A percentile compares a stretch with the other conserved stretches of the same genome.
These are phyloP conservation scores for Eremochloa ophiuroides DNA, from an alignment of 176 grass and related monocot genomes.

Conservation along the genomic window DNA sequence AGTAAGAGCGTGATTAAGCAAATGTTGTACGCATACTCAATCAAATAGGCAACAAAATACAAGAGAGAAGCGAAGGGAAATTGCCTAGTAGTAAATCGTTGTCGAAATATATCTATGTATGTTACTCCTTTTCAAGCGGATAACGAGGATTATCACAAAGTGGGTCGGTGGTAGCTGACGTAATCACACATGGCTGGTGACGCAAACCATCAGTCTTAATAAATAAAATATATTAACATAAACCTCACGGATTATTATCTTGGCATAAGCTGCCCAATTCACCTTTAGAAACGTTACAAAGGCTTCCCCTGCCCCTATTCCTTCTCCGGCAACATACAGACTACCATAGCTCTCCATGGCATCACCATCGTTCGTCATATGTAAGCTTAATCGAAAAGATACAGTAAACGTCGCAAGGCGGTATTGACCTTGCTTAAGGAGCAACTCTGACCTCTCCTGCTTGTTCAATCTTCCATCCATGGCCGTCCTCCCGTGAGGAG, in stretches of 20 bases:
- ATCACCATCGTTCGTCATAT: slow-evolving; percentile 33
- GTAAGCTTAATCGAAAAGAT: slow-evolving; percentile 43
- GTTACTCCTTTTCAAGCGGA: no score
- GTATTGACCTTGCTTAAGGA: slow-evolving; percentile 34
- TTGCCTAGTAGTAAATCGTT: no score
- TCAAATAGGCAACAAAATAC: no score
- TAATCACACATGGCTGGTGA: background rate
- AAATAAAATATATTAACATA: slow-evolving; percentile 35
- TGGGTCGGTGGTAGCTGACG: no score
- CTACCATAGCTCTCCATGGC: slow-evolving; percentile 14
- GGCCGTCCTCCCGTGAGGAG: background rate
- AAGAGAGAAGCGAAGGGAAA: no score
- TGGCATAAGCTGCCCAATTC: slow-evolving; percentile 22
- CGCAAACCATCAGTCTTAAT: background rate
- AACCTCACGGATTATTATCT: slow-evolving; percentile 34
- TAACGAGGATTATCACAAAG: no score
- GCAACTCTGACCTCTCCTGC: slow-evolving; percentile 1
- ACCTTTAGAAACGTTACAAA: slow-evolving; percentile 24
- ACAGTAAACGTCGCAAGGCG: slow-evolving; percentile 34
- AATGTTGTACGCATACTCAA: background rate
- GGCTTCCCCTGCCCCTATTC: slow-evolving; percentile 15
- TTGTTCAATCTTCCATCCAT: slow-evolving; percentile 15
- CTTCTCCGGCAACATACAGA: slow-evolving; percentile 23
- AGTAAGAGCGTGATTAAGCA: no score
- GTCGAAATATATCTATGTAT: no score